phyloP scores from a whole-genome alignment of 306 rosid species.

The Begonia peltatifolia region DNA sequence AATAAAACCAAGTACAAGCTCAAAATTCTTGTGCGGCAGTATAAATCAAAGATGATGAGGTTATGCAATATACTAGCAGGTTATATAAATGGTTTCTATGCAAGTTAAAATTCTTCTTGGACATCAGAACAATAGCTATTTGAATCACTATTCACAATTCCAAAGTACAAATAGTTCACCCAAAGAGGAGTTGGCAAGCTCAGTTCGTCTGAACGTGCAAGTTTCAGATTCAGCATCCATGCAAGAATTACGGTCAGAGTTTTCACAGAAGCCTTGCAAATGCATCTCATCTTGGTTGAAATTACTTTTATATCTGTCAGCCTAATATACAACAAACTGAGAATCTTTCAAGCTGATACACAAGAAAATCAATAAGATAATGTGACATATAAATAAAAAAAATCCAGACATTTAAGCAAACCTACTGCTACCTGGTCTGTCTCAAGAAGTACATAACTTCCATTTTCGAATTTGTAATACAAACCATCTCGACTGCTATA shows the following conservation, averaged over 20 bases:
- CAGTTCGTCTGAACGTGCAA: constrained; percentile 15
- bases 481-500: constrained; percentile 50
- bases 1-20: no score
- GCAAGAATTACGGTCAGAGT: constrained; percentile 17
- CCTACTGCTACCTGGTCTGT: constrained; percentile 20
- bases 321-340: not conserved
- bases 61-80: no score
- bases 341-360: not conserved
- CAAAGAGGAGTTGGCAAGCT: constrained; percentile 10
- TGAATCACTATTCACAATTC: no score
- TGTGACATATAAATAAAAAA: not conserved
- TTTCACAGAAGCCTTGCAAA: constrained; percentile 4
- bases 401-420: not conserved
- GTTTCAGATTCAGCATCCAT: constrained; percentile 17
- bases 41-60: no score
- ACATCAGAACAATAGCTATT: no score
- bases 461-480: constrained; percentile 72
- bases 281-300: constrained; percentile 12
- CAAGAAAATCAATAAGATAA: not conserved
- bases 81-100: no score
- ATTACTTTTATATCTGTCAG: constrained; percentile 8
- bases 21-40: no score
- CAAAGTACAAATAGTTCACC: not conserved
- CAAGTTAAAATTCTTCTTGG: no score
- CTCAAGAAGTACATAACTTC: constrained; percentile 60